Evolutionary conservation across 805 yeast species (phyloP), one percentile per base, ranked within the genome.

Genomic region (Lipomyces yamanashiensis): DNA sequence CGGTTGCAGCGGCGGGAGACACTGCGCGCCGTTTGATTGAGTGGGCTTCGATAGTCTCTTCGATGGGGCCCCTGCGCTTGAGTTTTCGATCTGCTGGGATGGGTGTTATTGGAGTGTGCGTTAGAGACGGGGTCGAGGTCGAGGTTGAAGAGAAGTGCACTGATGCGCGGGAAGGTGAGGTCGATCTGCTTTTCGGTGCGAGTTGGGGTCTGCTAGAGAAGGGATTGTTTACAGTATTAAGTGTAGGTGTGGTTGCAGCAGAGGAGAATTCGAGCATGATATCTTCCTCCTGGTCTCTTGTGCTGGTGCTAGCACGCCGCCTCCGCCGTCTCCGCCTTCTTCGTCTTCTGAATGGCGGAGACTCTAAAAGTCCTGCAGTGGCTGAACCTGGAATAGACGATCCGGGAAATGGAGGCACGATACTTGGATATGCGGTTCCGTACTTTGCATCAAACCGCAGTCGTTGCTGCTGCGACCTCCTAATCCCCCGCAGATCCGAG

Each of bases 1-100:
- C 51, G 7, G 63, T 41, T 12, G 41, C 49, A 17, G 54, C 28
- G 17, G 56, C 63, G 17, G 69, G 69, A 17, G 68, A 64, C 8
- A 66, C 69, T 6, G 69, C 69, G 15, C 69, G 58, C 7, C 69
- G 68, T 50, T 66, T 66, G 41, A 66, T 63, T 37, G 69, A 51
- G 21, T 55, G 55, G 39, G 67, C 40, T 28, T 48, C 63, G n/a
- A 58, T 45, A 7, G 61, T 54, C 43, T 65, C 68, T 33, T 36
- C 59, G 33, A 44, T 49, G 13, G 62, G 50, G 21, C 58, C 61
- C n/a, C 67, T 53, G 15, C 67, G 59, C 54, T 66, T 63, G 10
- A 66, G 55, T 43, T 54, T 50, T 6, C 63, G 48, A n/a, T 48
- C 62, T 7, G 33, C 9, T 4, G 54, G 54, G 5, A 49, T n/a